Percentiles rank a stretch among this genome's conserved stretches.
These are phyloP conservation scores for Dipodascopsis tothii DNA, from an alignment of 805 yeast species.

Conservation along the genomic window DNA sequence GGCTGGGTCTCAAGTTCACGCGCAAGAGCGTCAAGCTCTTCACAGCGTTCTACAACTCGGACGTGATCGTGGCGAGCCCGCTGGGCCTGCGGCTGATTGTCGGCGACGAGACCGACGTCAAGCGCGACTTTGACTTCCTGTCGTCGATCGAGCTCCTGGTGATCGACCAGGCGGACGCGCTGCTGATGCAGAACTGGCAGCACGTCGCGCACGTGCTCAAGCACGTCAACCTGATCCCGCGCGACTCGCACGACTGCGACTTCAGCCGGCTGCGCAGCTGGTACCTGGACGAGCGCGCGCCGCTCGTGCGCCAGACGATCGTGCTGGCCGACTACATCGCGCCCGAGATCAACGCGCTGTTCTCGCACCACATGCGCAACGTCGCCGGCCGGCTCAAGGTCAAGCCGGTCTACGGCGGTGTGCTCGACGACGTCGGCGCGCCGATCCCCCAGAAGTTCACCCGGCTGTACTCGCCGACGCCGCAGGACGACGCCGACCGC, in stretches of 20 bases:
- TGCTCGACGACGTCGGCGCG: slow-evolving; percentile 58
- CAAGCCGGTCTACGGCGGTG: slow-evolving; percentile 44
- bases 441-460: slow-evolving; percentile 50
- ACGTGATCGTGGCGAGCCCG: slow-evolving; percentile 84
- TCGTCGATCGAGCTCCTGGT: slow-evolving; percentile 79
- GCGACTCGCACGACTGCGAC: slow-evolving; percentile 73
- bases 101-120: slow-evolving; percentile 49
- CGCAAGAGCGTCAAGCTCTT: slow-evolving; percentile 79
- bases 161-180: slow-evolving; percentile 75
- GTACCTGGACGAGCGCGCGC: slow-evolving; percentile 78
- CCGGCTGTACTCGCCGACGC: slow-evolving; percentile 51
- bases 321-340: slow-evolving; percentile 68
- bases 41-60: slow-evolving; percentile 76
- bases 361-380: slow-evolving; percentile 34
- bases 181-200: slow-evolving; percentile 90
- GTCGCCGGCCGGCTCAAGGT: slow-evolving; percentile 33
- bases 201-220: slow-evolving; percentile 63
- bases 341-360: slow-evolving; percentile 68
- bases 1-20: slow-evolving; percentile 84
- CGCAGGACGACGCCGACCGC: slow-evolving; percentile 65
- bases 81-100: slow-evolving; percentile 75
- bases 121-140: slow-evolving; percentile 69
- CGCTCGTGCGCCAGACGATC: slow-evolving; percentile 66
- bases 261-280: slow-evolving; percentile 88
- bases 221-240: slow-evolving; percentile 69